phyloP scores from a whole-genome alignment of 2,329 filamentous ascomycete species.

The Arthrobotrys iridis region DNA sequence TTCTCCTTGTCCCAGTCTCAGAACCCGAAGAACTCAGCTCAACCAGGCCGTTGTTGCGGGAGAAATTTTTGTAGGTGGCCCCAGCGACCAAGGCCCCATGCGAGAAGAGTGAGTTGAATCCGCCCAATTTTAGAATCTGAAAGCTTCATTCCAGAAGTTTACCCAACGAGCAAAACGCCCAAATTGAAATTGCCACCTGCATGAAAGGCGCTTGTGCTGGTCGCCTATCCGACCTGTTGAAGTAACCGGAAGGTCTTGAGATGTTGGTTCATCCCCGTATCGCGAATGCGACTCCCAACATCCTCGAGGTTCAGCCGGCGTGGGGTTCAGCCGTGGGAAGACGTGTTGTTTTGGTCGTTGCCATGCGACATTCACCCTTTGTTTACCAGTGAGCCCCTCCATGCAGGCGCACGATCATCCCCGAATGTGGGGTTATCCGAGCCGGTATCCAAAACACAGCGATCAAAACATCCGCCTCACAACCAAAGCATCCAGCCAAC shows the following conservation, averaged over 20 bases:
- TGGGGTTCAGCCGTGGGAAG: slow-evolving; percentile 40
- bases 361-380: too few species aligned
- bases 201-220: slow-evolving; percentile 50
- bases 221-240: slow-evolving; percentile 25
- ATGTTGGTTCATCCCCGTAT: background rate
- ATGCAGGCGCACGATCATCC: slow-evolving; percentile 10
- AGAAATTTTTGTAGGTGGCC: slow-evolving; percentile 25
- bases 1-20: slow-evolving; percentile 37
- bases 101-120: background rate
- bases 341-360: slow-evolving; percentile 53
- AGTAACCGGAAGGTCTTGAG: background rate
- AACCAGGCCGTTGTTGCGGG: slow-evolving; percentile 39
- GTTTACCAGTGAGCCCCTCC: too few species aligned
- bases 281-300: slow-evolving; percentile 16
- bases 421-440: slow-evolving; percentile 44
- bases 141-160: slow-evolving; percentile 49
- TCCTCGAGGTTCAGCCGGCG: slow-evolving; percentile 1
- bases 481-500: slow-evolving; percentile 24
- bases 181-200: slow-evolving; percentile 40
- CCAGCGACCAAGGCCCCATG: slow-evolving; percentile 35
- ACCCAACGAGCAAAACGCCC: slow-evolving; percentile 28
- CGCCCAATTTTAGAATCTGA: slow-evolving; percentile 43
- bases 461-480: slow-evolving; percentile 37
- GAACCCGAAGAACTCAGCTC: slow-evolving; percentile 44
- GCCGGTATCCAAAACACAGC: slow-evolving; percentile 29